phyloP scores from a whole-genome alignment of 345 rosid genomes.

The Microcos paniculata region DNA sequence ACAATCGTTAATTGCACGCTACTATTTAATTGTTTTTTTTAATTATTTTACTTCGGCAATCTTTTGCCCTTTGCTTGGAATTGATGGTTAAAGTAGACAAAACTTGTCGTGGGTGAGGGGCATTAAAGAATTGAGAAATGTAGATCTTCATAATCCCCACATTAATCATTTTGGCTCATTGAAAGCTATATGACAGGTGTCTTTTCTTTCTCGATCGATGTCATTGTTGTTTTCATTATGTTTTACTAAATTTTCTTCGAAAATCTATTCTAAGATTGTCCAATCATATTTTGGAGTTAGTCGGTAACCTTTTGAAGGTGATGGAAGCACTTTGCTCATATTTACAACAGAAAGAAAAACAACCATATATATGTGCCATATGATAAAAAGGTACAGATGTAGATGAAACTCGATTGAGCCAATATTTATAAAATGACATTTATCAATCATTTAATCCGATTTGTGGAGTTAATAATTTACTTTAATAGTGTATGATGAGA shows the following conservation, averaged over 20 bases:
- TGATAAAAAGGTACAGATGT: too few species aligned
- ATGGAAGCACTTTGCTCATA: not conserved
- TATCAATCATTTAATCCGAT: too few species aligned
- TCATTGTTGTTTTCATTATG: not conserved
- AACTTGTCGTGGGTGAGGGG: not conserved
- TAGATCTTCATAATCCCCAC: not conserved
- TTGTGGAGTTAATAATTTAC: too few species aligned
- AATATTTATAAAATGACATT: too few species aligned
- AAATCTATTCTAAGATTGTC: not conserved
- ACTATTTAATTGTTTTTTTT: too few species aligned
- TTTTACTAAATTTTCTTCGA: not conserved
- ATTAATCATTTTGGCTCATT: not conserved
- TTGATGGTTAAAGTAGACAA: not conserved
- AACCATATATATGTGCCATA: too few species aligned
- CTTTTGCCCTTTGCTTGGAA: not conserved
- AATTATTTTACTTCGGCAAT: not conserved
- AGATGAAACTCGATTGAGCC: too few species aligned
- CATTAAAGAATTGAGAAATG: not conserved
- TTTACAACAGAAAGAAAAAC: not conserved
- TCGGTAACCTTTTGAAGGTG: not conserved
- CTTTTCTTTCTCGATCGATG: not conserved
- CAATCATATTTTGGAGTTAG: not conserved
- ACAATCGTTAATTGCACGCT: not conserved
- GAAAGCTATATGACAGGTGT: constrained; percentile 1
- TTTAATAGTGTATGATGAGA: too few species aligned